Base-by-base conservation (phyloP, 2,329 filamentous ascomycete genomes). In the Fusarium aywerte region DNA sequence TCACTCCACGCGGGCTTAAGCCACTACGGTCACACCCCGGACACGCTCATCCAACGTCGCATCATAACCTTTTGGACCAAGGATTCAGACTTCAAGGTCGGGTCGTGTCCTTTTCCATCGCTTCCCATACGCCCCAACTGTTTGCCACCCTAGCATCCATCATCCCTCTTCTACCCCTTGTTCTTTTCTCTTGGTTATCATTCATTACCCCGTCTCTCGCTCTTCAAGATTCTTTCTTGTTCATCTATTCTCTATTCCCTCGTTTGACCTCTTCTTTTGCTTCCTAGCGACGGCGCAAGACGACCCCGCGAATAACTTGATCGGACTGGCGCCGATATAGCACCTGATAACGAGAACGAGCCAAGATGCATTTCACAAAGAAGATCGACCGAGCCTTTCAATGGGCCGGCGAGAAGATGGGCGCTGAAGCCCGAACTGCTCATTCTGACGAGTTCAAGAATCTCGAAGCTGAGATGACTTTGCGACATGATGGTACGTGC, bases 391-490 rank as follows among this genome's bases (percentile, higher is more conserved):
- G 95, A 76, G 90, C 97, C 84, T 96, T 95, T 83, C 95, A 98
- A 90, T 98, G 95, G 95, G 93, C 94, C 35, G 93, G 93, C 71
- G 95, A 98, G 82, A 92, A 94, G 81, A 97, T 98, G 92, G 95
- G 95, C 73, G 88, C 88, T 69, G 94, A 97, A 80, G 87, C 90
- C 80, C 96, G 93, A 82, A 97, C 95, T 11, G 88, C 85, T 77
- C 89, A 93, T 67, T 91, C 92, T 0, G 93, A 98, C 51, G 91
- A 97, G 75, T 98, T 98, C 86, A 96, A 92, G 81, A 87, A 87
- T 62, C 82, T 98, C 73, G 94, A 98, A 81, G 84, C 87, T 55
- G 95, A 98, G 81, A 98, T 98, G 93, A 85, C 87, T 58, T 83
- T 97, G 73, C 88, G 95, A 67, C 90, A 96, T 69, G 92, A 97